Evolutionary conservation across 768 basidiomycete species (phyloP), one percentile per base, ranked within the genome.

Genomic region (Amanita exitialis): DNA sequence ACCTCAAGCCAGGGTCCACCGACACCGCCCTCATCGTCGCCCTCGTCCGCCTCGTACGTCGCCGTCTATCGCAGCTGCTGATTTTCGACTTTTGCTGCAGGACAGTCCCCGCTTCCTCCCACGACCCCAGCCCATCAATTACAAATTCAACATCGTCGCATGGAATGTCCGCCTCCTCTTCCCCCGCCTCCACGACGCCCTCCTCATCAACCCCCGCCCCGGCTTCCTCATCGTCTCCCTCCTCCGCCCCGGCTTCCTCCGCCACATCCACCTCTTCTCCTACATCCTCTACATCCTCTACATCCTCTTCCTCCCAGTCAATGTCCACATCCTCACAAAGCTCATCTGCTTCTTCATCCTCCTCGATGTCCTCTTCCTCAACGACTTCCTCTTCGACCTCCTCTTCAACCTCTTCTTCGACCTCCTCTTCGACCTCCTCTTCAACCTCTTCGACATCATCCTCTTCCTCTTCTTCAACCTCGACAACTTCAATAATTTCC

Each of bases 331-430:
- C 51, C n/a, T 28, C 51, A 6, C n/a, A 43, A 28, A 37, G 0
- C 6, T n/a, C 10, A n/a, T 42, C 52, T n/a, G 55, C 60, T 36
- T 53, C 63, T 16, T 53, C 59, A 12, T 49, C 58, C 16, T 58
- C 65, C 45, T 60, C 62, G 5, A 27, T 60, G 9, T 54, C 58
- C 16, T 45, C 58, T 27, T 51, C 53, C 9, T 48, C 55, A 0
- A 3, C 42, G 8, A 27, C 21, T 7, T 52, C 57, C 12, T 39
- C 54, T 8, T 16, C 28, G n/a, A 10, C 43, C 1, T 51, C 47
- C 21, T 52, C 58, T 1, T 46, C 54, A 3, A 55, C 30, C 3
- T 30, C 44, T n/a, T 15, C 15, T 5, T 10, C 23, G 3, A 32
- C 53, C 3, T 35, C 34, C n/a, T 38, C 39, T 10, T 16, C 49